Base-by-base conservation (phyloP, 148 eudicot species). In the Amaranthus cruentus region DNA sequence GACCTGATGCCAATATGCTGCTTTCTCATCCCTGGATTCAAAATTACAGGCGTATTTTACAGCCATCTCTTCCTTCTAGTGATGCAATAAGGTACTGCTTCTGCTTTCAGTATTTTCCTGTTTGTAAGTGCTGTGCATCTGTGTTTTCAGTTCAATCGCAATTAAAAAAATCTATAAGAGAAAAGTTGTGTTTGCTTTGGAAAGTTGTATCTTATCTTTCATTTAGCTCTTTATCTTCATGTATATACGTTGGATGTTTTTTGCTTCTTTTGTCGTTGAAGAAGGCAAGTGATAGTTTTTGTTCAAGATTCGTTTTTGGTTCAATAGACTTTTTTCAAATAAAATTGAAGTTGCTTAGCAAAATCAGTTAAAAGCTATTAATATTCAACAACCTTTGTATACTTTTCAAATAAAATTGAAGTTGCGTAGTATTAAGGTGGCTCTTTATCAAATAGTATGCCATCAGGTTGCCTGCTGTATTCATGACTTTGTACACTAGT, bases 21-120 rank as follows among this genome's bases (percentile, higher is more conserved):
- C 97, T 96, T 82, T 90, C 91, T 55, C 99, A 96, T 79, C 87
- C 96, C 48, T 96, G 99, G 99, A 96, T 96, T 68, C 92, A 82
- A 73, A 94, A 90, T 76, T 92, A 96, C 66, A 85, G 97, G 79
- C 93, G 99, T 79, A 96, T 81, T 61, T 76, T 96, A 77, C 99
- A 88, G 82, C 89, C 91, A 69, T 85, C 99, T 63, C 87, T 90
- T 60, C 84, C 88, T 66, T 88, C 87, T 47, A 84, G 83, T 82
- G 96, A 91, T 74, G 85, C 91, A 60, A 55, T 87, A 70, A 92
- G 96, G 99, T 96, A 85, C 47, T 50, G 61, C 18, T 68, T 50
- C 55, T 44, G 61, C 65, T n/a, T 51, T 3, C 11, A 61, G 48
- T 7, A 14, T 8, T 43, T 57, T 50, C 56, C 59, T 68, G 5